Conservation (phyloP, 805 yeast genomes). For the Ogataea methanolica region DNA sequence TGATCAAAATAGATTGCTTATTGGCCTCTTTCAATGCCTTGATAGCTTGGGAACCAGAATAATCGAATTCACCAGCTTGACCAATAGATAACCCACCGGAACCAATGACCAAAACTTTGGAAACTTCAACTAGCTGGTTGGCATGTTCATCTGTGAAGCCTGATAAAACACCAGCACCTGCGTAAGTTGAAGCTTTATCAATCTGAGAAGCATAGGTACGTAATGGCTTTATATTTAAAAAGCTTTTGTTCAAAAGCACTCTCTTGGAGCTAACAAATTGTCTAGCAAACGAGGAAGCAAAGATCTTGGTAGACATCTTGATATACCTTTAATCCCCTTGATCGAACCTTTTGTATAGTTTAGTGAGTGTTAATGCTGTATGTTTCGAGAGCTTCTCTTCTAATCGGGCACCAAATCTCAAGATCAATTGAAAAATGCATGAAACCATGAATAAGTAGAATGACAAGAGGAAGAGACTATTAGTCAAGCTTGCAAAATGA, state of each 20-base stretch:
- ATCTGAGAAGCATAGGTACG: slow-evolving; percentile 22
- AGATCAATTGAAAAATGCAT: no score
- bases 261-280: slow-evolving; percentile 6
- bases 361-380: neutral
- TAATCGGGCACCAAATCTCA: no score
- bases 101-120: slow-evolving; percentile 87
- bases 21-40: slow-evolving; percentile 90
- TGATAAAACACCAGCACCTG: slow-evolving; percentile 58
- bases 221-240: neutral
- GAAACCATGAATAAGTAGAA: no score
- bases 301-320: slow-evolving; percentile 6
- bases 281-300: slow-evolving; percentile 10
- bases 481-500: neutral
- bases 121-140: slow-evolving; percentile 71
- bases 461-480: no score
- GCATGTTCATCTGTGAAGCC: slow-evolving; percentile 56
- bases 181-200: slow-evolving; percentile 38
- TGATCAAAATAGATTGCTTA: slow-evolving; percentile 79
- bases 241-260: neutral
- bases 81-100: slow-evolving; percentile 98
- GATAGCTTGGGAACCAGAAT: slow-evolving; percentile 96
- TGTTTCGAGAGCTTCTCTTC: no score
- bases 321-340: neutral
- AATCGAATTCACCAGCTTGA: slow-evolving; percentile 98
- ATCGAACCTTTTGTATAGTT: neutral